phyloP scores from a whole-genome alignment of 441 rosid genomes.

The Iberis amara region DNA sequence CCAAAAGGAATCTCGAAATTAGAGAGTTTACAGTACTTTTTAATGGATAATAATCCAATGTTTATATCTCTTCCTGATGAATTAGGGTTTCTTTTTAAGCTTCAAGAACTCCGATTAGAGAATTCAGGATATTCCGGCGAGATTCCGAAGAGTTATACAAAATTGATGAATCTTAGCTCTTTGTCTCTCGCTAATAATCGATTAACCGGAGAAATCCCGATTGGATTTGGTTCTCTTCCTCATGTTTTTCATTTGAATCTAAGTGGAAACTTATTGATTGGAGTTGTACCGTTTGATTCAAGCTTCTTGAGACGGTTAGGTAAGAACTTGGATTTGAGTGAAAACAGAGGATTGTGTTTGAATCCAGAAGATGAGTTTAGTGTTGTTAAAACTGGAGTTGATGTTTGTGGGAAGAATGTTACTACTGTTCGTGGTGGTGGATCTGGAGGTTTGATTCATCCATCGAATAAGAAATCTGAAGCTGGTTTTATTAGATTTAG shows the following conservation, averaged over 20 bases:
- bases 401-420: slow-evolving; percentile 46
- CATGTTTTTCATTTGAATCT: slow-evolving; percentile 76
- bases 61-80: slow-evolving; percentile 47
- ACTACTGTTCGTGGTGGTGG: slow-evolving; percentile 12
- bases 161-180: slow-evolving; percentile 55
- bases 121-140: slow-evolving; percentile 66
- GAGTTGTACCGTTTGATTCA: slow-evolving; percentile 64
- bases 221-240: slow-evolving; percentile 40
- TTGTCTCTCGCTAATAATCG: slow-evolving; percentile 72
- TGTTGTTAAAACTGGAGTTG: slow-evolving; percentile 54
- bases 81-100: slow-evolving; percentile 45
- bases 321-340: slow-evolving; percentile 74
- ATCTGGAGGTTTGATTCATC: slow-evolving; percentile 30
- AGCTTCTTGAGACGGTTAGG: slow-evolving; percentile 58
- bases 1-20: slow-evolving; percentile 57
- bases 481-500: slow-evolving; percentile 26
- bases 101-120: slow-evolving; percentile 74
- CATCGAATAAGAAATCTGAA: slow-evolving; percentile 40
- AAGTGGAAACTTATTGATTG: slow-evolving; percentile 58
- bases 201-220: slow-evolving; percentile 67
- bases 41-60: slow-evolving; percentile 85
- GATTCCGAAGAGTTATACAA: slow-evolving; percentile 56
- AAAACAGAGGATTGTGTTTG: slow-evolving; percentile 70
- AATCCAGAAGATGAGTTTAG: slow-evolving; percentile 49
- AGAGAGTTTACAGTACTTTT: slow-evolving; percentile 61